Base-by-base conservation (phyloP, 345 rosid genomes). In the Arabis alpina region DNA sequence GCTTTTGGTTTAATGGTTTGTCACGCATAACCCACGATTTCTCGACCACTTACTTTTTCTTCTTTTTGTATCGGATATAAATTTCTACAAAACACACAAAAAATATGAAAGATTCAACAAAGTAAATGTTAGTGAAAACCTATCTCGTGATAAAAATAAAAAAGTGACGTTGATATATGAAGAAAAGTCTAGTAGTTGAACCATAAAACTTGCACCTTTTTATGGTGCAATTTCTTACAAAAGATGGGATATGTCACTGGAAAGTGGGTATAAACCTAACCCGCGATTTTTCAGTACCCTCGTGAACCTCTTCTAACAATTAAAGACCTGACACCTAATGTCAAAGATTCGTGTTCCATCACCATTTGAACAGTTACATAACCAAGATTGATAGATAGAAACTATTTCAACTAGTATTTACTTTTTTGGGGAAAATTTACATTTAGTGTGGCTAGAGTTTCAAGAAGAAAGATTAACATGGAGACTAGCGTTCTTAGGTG, bases 381-480 rank as follows among this genome's bases (percentile, higher is more conserved):
- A 19, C 66, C 11, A 66, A 60, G 43, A 43, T 41, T 23, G 68
- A 52, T 67, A 32, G 27, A 36, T 36, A 49, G 48, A 44, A 48
- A 68, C 75, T 75, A 62, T 69, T 19, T 19, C 23, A 19, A 19
- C 23, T 19, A n/a, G n/a, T n/a, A 19, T 19, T 76, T 76, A 76
- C 70, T 76, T 11, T 69, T 48, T 52, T 2, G 6, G 5, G 52
- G 8, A 34, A 59, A 56, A 69, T 75, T 30, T 70, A 76, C 71
- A 69, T n/a, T 51, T 69, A 12, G 36, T 75, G 24, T 30, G 14
- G 54, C 63, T 55, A 63, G 59, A 34, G 19, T 63, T 43, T 56
- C 48, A 71, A 54, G 80, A 81, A 3, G 90, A 83, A 81, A 86
- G 54, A 76, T 89, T 87, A 68, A 91, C 83, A 80, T 86, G 93